A percentile compares a stretch with the other conserved stretches of the same genome.
Evolutionary conservation across 768 basidiomycete species (phyloP).

Genomic region (Collybiopsis luxurians): DNA sequence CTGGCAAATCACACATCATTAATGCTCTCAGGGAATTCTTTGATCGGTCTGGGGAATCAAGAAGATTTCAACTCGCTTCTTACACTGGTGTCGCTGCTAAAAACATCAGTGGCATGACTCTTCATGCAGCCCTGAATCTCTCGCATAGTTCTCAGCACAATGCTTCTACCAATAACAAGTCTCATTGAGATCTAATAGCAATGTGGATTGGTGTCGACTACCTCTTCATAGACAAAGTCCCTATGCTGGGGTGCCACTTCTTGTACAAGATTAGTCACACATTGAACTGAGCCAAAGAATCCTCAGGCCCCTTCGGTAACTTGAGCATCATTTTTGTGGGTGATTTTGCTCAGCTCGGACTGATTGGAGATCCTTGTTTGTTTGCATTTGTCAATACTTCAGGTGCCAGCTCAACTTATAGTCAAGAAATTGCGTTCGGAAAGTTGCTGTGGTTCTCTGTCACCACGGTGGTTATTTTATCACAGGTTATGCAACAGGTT

Average conservation of each 20-base stretch:
- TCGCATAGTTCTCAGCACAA: background rate
- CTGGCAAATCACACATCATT: conserved; percentile 1
- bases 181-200: background rate
- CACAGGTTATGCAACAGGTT: background rate
- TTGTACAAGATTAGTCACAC: conserved; percentile 17
- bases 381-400: background rate
- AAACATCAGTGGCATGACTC: conserved; percentile 9
- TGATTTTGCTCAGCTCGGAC: conserved; percentile 23
- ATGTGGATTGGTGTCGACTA: background rate
- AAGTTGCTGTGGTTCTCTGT: too few species aligned
- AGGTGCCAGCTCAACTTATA: background rate
- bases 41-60: background rate
- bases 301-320: conserved; percentile 4
- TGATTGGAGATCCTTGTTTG: conserved; percentile 13
- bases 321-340: conserved; percentile 19
- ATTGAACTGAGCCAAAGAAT: conserved; percentile 16
- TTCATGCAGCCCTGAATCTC: conserved; percentile 5
- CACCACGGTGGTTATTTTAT: conserved; percentile 7
- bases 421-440: conserved; percentile 9
- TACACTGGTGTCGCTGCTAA: conserved; percentile 9
- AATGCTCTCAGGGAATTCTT: conserved; percentile 1
- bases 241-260: conserved; percentile 5
- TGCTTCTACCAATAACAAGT: background rate
- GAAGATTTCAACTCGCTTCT: conserved; percentile 2
- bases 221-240: background rate